phyloP scores from a whole-genome alignment of 352 stramenopile genomes.

The Phytophthora megakarya region DNA sequence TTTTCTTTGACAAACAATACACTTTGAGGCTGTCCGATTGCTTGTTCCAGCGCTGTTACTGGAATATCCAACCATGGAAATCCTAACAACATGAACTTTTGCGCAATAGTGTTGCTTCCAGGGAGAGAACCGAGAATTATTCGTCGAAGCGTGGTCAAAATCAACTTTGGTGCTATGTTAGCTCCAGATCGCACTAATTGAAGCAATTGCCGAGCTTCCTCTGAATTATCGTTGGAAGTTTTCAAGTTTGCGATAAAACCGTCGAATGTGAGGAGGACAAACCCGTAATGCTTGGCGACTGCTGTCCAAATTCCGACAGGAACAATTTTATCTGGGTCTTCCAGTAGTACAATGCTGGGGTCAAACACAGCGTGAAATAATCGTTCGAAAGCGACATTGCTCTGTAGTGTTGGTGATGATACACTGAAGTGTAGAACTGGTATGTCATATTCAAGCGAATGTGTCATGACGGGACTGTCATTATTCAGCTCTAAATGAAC shows the following conservation, averaged over 20 bases:
- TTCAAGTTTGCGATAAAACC: constrained; percentile 29
- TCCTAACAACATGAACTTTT: constrained; percentile 50
- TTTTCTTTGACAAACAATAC: constrained; percentile 17
- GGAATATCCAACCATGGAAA: constrained; percentile 46
- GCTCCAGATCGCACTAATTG: constrained; percentile 35
- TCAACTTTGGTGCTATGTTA: constrained; percentile 20
- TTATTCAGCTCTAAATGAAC: constrained; percentile 18
- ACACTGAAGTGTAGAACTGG: constrained; percentile 19
- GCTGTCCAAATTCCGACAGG: neutral
- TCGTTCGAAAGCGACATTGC: constrained; percentile 6
- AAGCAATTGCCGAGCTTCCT: constrained; percentile 33
- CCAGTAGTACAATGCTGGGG: constrained; percentile 38
- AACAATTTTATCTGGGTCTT: constrained; percentile 26
- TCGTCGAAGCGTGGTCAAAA: constrained; percentile 38
- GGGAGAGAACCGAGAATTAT: constrained; percentile 22
- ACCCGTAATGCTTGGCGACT: constrained; percentile 32
- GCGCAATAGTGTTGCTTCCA: constrained; percentile 4
- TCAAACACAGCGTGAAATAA: constrained; percentile 44
- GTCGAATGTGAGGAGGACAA: constrained; percentile 35
- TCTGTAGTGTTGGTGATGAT: neutral
- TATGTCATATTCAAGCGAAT: constrained; percentile 5
- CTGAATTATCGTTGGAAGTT: constrained; percentile 18
- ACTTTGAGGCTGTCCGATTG: constrained; percentile 29
- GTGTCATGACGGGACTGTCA: neutral
- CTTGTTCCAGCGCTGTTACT: constrained; percentile 34